Evolutionary conservation across 1,139 yeast species (phyloP).

Genomic region (Geotrichum fermentans): DNA sequence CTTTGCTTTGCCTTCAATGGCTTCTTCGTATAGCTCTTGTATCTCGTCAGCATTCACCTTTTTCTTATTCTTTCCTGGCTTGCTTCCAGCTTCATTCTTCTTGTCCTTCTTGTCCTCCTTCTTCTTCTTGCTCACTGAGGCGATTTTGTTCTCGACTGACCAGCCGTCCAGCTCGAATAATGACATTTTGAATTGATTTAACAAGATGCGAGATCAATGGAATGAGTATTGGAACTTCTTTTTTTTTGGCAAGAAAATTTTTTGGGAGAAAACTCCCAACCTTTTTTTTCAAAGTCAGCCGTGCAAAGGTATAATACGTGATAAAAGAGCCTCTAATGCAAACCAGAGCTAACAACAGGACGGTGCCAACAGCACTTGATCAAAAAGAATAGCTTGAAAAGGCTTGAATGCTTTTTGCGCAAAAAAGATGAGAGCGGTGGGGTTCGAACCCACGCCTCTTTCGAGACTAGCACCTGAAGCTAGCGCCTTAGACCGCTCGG

Average conservation of each 20-base stretch:
- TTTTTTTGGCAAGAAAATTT: not conserved
- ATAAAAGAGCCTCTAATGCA: not conserved
- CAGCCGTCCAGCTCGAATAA: conserved; percentile 71
- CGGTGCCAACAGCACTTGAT: not conserved
- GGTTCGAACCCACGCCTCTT: no score
- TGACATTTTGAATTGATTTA: conserved; percentile 12
- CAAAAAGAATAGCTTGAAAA: no score
- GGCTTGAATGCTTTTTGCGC: no score
- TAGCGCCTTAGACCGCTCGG: conserved; percentile 22
- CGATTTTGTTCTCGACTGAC: conserved; percentile 57
- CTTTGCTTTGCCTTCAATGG: conserved; percentile 11
- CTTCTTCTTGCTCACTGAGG: conserved; percentile 27
- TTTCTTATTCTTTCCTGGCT: conserved; percentile 13
- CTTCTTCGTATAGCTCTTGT: conserved; percentile 16
- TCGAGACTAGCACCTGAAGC: conserved; percentile 21
- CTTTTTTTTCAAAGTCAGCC: no score
- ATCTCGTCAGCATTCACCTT: conserved; percentile 21
- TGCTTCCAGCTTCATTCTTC: conserved; percentile 20
- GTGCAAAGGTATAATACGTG: no score
- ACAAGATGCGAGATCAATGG: not conserved
- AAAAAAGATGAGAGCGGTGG: conserved; percentile 18
- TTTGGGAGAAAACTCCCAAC: conserved; percentile 2
- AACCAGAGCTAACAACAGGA: not conserved
- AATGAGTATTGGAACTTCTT: not conserved
- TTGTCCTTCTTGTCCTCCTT: conserved; percentile 21